phyloP scores from a whole-genome alignment of 176 grass and related monocot species.

The Ampelocalamus luodianensis region DNA sequence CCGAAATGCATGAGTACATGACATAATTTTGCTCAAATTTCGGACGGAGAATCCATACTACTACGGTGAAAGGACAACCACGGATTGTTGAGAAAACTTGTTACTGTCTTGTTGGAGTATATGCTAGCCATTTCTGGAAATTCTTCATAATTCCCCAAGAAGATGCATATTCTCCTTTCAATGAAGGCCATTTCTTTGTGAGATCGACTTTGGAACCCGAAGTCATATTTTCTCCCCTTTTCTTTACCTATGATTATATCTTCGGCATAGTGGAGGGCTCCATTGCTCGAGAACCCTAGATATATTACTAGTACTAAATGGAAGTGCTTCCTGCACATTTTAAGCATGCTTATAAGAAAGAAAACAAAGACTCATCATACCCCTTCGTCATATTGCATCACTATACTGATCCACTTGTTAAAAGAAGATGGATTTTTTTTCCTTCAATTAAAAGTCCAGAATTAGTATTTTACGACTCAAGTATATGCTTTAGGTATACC shows the following conservation, averaged over 20 bases:
- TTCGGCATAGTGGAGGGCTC: constrained; percentile 46
- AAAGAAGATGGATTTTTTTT: not conserved
- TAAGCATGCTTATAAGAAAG: constrained; percentile 40
- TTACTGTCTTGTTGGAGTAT: not conserved
- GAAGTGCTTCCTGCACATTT: constrained; percentile 38
- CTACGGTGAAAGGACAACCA: constrained; percentile 3
- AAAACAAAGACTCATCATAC: constrained; percentile 26
- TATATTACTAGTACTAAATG: constrained; percentile 9
- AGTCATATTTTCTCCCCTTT: constrained; percentile 1
- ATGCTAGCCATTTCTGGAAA: constrained; percentile 25
- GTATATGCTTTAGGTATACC: not conserved
- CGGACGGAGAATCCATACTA: not conserved
- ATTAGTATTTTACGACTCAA: constrained; percentile 41
- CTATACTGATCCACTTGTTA: not conserved
- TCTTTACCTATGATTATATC: not conserved
- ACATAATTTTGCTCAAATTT: not conserved
- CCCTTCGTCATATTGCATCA: constrained; percentile 7
- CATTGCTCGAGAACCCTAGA: constrained; percentile 40
- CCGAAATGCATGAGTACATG: not conserved
- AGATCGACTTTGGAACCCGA: constrained; percentile 2
- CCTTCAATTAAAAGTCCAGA: not conserved
- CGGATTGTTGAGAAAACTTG: not conserved
- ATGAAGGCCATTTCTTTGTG: constrained; percentile 22
- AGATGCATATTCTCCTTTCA: constrained; percentile 38
- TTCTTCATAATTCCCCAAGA: constrained; percentile 25